Evolutionary conservation across 78 protist genomes (phyloP), one percentile per base, ranked within the genome.

Genomic region (Dictyostelium brefeldianum): DNA sequence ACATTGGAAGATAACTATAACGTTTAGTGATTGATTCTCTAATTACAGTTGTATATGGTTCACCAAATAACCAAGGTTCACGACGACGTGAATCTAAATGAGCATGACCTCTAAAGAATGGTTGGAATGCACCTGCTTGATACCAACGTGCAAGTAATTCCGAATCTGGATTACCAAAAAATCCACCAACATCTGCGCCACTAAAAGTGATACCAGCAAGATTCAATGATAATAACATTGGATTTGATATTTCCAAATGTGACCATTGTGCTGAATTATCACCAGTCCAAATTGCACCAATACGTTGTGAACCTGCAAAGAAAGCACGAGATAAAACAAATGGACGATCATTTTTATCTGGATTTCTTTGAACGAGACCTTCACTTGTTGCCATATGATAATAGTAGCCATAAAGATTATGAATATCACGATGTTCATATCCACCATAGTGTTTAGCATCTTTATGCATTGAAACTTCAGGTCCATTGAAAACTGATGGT

Each of bases 211-310:
- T 59, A 53, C 99, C 99, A 8, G 98, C 89, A 25, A 99, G 9
- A 36, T 85, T 51, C 54, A 98, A 70, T 47, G 99, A 70, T 31
- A 99, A 87, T 17, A 99, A 79, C 99, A 98, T 98, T 18, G 99
- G 98, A 5, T 59, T 25, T 5, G 98, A 25, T 41, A 69, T 84
- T 31, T 50, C 75, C 64, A 99, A 85, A 56, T 99, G 99, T 3
- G 53, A 70, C 99, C 99, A 99, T 48, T 78, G 82, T 41, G 99
- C 99, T 50, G 84, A 77, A 91, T 99, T 99, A 95, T 99, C 99
- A 51, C 99, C 99, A 1, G 99, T 99, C 99, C 99, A 99, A 27
- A 99, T 92, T 51, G 99, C 99, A 43, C 97, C 99, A 80, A 84
- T 82, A 51, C 99, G 92, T 96, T 98, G 99, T 8, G 99, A 83